Evolutionary conservation across 352 stramenopile genomes (phyloP), one percentile per base, ranked within the genome.

Genomic region (Phytophthora lateralis): DNA sequence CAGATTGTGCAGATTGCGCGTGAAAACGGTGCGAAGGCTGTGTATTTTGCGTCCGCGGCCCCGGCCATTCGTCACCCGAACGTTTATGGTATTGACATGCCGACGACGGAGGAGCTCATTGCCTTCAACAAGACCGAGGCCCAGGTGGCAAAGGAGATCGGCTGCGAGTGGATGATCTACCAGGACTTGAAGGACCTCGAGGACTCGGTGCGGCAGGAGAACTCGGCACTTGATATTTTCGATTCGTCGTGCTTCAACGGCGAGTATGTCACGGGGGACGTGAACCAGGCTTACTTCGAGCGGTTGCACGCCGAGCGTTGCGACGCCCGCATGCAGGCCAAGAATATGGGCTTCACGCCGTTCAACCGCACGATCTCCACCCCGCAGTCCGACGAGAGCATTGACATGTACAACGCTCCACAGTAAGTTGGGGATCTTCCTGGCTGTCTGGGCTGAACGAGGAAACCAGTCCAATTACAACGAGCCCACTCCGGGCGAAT

Each of bases 71-170:
- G 97, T 32, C 97, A 99, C 78, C 96, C 97, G n/a, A 99, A 99
- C 71, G 98, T 99, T 27, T 99, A 99, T 76, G 98, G 98, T 38
- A 99, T 99, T 71, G 97, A 99, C 73, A 99, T 99, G 85, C 97
- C 97, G 8, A 99, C 97, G 43, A 82, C 86, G 30, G 89, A 97
- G 46, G 98, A 99, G 75, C 84, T 99, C 20, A 97, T 99, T 67
- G 97, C 98, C 6, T 97, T 98, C 72, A 91, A 97, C 69, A 84
- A 93, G 47, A 94, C 95, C 5, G 90, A 98, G 41, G 91, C 96
- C 6, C 80, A 99, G 68, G 98, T 99, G 63, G 93, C 95, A 6
- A 76, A 85, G 37, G 87, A 97, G 56, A 96, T 99, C 70, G 93
- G 91, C 24, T 97, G 90, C 69, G 96, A 99, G 75, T 98, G 94